Percentiles rank a stretch among this genome's conserved stretches.
These are phyloP conservation scores for Epichloe bromicola DNA, from an alignment of 2,329 filamentous ascomycete species.

Conservation along the genomic window DNA sequence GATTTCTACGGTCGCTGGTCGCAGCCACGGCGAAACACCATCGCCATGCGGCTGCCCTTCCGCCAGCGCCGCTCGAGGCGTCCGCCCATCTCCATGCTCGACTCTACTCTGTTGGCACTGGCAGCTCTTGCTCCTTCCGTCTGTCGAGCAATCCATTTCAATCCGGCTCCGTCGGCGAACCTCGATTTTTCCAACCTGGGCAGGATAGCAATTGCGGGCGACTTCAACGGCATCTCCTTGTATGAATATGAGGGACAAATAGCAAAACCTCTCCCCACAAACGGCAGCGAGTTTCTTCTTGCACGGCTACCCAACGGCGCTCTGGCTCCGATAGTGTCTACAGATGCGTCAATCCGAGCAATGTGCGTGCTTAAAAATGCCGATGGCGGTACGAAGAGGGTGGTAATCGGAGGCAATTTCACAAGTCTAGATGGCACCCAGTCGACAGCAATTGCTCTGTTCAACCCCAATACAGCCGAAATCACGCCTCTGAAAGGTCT, in stretches of 20 bases:
- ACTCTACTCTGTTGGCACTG: conserved; percentile 25
- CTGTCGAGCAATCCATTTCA: conserved; percentile 43
- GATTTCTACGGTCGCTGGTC: neutral
- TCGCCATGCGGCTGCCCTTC: conserved; percentile 36
- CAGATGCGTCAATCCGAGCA: conserved; percentile 73
- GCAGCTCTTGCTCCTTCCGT: conserved; percentile 28
- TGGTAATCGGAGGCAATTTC: conserved; percentile 90
- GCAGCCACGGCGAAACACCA: conserved; percentile 9
- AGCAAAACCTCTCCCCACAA: conserved; percentile 50
- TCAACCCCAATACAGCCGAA: conserved; percentile 57
- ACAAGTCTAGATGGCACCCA: conserved; percentile 70
- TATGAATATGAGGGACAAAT: conserved; percentile 77
- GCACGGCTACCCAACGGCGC: conserved; percentile 74
- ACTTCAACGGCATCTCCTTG: conserved; percentile 84
- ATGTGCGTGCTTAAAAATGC: conserved; percentile 70
- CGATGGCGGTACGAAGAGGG: conserved; percentile 54
- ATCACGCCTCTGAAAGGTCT: conserved; percentile 70
- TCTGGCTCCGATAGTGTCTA: conserved; percentile 58
- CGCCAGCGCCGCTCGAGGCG: conserved; percentile 29
- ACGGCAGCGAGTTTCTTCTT: conserved; percentile 72
- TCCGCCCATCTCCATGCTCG: conserved; percentile 17
- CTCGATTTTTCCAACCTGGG: conserved; percentile 71
- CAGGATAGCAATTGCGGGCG: conserved; percentile 70
- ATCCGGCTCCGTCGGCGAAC: conserved; percentile 50
- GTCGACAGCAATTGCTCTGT: conserved; percentile 68